A percentile compares a stretch with the other conserved stretches of the same genome.
phyloP scores from a whole-genome alignment of 495 filamentous ascomycete species.

The Penicillium goetzii region DNA sequence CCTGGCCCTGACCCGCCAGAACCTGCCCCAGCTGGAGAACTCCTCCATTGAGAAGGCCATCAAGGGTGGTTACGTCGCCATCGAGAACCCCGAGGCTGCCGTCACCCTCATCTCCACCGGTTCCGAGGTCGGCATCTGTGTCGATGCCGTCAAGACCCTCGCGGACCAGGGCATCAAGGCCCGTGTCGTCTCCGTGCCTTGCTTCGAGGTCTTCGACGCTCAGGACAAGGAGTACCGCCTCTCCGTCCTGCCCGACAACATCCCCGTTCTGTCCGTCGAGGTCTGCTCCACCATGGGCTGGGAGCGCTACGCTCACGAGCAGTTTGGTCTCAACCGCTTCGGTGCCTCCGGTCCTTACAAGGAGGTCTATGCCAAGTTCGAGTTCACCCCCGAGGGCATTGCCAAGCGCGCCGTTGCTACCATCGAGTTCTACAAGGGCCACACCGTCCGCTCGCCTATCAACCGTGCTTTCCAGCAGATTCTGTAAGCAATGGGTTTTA shows the following conservation, averaged over 20 bases:
- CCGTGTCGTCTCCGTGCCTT: conserved; percentile 94
- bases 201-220: conserved; percentile 95
- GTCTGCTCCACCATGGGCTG: conserved; percentile 92
- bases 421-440: conserved; percentile 95
- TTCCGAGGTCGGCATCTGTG: conserved; percentile 91
- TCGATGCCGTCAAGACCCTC: conserved; percentile 89
- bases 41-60: conserved; percentile 82
- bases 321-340: conserved; percentile 98
- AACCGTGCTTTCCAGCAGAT: conserved; percentile 74
- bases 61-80: conserved; percentile 92
- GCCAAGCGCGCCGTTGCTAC: conserved; percentile 90
- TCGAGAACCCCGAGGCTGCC: conserved; percentile 81
- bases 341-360: conserved; percentile 96
- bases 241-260: conserved; percentile 87
- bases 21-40: conserved; percentile 95
- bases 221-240: conserved; percentile 94
- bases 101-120: conserved; percentile 94
- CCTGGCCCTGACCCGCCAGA: conserved; percentile 94
- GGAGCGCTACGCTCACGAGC: conserved; percentile 98
- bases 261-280: conserved; percentile 92
- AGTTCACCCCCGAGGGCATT: conserved; percentile 96
- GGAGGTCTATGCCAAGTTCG: conserved; percentile 99
- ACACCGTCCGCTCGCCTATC: conserved; percentile 86
- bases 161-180: conserved; percentile 85
- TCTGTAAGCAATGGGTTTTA: conserved; percentile 38